Evolutionary conservation across 2,329 filamentous ascomycete genomes (phyloP).

Genomic region (Truncatella angustata): DNA sequence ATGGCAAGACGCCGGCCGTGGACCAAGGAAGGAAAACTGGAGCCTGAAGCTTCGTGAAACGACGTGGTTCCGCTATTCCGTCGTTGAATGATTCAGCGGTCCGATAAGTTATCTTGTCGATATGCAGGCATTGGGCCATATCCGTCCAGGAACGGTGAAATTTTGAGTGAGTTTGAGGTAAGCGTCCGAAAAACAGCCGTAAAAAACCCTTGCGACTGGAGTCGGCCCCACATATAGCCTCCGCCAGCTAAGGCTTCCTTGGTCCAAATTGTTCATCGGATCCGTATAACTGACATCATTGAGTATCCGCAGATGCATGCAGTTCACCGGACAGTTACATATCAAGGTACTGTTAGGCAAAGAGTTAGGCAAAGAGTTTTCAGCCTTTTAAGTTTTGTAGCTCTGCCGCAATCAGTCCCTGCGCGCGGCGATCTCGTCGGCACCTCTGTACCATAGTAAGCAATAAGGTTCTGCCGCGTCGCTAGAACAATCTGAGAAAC

Average conservation of each 20-base stretch:
- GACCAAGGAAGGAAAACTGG: constrained; percentile 1
- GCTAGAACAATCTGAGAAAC: constrained; percentile 1
- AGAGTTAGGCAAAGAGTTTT: neutral
- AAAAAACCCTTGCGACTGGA: constrained; percentile 10
- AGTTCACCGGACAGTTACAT: neutral
- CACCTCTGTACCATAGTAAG: too few relatives aligned
- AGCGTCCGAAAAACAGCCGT: constrained; percentile 15
- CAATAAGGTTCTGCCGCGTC: constrained; percentile 4
- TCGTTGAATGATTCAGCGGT: constrained; percentile 3
- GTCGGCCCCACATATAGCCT: constrained; percentile 9
- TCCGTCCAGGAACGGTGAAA: neutral
- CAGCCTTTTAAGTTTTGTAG: neutral
- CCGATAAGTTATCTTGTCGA: constrained; percentile 4
- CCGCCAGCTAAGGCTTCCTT: constrained; percentile 11
- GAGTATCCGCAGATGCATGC: constrained; percentile 3
- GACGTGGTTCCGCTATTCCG: neutral
- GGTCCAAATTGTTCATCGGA: constrained; percentile 5
- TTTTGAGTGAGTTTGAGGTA: constrained; percentile 3
- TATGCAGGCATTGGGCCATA: neutral
- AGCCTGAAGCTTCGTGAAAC: neutral
- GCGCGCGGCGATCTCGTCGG: neutral
- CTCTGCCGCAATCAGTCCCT: neutral
- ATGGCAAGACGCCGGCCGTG: constrained; percentile 3
- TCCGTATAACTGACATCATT: constrained; percentile 15
- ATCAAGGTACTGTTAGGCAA: too few relatives aligned